Evolutionary conservation across 2,329 filamentous ascomycete species (phyloP), one percentile per base, ranked within the genome.

Genomic region (Xylaria sp.): DNA sequence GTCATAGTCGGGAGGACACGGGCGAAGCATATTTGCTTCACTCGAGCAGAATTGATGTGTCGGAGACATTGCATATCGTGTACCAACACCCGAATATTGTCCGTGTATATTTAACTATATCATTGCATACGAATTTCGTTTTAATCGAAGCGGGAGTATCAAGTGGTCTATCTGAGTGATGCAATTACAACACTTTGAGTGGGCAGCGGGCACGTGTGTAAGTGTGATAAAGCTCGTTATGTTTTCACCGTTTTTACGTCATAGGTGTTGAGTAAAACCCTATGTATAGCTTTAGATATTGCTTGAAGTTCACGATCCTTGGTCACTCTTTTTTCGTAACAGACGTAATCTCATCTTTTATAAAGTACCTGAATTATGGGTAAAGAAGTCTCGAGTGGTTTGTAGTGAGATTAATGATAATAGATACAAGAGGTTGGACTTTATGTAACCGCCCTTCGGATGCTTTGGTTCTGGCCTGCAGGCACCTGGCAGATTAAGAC

Each of bases 61-160:
- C 11, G 13, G 31, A 28, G n/a, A 42, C 15, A 20, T 17, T 51
- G 42, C 42, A 61, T 49, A 62, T 38, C 33, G 51, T 62, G 33
- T 58, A 66, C 33, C 4, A 58, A 28, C 31, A 63, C 44, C 31
- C 3, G 33, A 28, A 3, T 28, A 10, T 20, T 10, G 13, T 38
- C 13, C 17, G 15, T 51, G 42, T 51, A 20, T 26, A 42, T 11
- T 20, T 49, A 40, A 42, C 15, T 20, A 31, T n/a, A 57, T 13
- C 6, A 6, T 28, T n/a, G 17, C 7, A 15, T 3, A 4, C 36
- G 7, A 23, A 6, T 44, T 48, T 6, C 7, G 10, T 49, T 6
- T 26, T 51, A 28, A 9, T 31, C 15, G 6, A 13, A 42, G 36
- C 23, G 28, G n/a, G 20, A 49, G n/a, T 11, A 31, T 49, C 15